phyloP scores from a whole-genome alignment of 192 early-diverging fungal genomes.

The Mortierella hygrophila region DNA sequence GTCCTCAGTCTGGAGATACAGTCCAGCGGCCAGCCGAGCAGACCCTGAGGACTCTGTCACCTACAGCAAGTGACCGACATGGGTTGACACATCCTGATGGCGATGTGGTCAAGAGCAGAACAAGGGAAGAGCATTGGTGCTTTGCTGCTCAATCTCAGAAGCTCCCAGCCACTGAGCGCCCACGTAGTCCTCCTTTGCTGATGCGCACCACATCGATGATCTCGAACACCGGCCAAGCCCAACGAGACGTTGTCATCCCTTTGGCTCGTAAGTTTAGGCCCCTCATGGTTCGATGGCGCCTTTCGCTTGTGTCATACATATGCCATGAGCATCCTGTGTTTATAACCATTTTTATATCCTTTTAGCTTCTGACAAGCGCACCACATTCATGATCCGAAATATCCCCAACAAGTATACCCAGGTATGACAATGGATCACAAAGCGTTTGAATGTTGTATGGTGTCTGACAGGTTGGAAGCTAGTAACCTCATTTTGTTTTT shows the following conservation, averaged over 20 bases:
- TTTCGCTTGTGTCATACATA: not conserved
- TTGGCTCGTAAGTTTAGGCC: not conserved
- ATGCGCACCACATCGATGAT: not conserved
- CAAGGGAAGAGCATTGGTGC: not conserved
- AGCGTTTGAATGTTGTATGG: not conserved
- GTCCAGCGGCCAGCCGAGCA: not conserved
- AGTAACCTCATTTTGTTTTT: not conserved
- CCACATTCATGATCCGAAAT: conserved; percentile 90
- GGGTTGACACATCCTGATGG: not conserved
- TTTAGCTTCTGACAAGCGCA: conserved; percentile 72
- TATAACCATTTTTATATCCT: not conserved
- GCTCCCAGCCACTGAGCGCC: not conserved
- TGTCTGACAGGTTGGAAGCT: not conserved
- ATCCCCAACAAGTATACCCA: conserved; percentile 91
- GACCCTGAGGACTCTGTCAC: not conserved
- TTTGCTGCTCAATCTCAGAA: not conserved
- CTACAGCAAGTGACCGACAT: not conserved
- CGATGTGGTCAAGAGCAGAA: not conserved
- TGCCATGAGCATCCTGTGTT: not conserved
- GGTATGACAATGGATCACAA: conserved; percentile 43
- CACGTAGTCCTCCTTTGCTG: not conserved
- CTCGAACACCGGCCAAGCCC: not conserved
- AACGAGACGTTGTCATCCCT: not conserved
- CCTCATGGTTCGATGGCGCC: not conserved
- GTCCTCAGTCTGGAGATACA: not conserved